Conservation (phyloP, 2,329 filamentous ascomycete species). For the Colletotrichum limetticola region DNA sequence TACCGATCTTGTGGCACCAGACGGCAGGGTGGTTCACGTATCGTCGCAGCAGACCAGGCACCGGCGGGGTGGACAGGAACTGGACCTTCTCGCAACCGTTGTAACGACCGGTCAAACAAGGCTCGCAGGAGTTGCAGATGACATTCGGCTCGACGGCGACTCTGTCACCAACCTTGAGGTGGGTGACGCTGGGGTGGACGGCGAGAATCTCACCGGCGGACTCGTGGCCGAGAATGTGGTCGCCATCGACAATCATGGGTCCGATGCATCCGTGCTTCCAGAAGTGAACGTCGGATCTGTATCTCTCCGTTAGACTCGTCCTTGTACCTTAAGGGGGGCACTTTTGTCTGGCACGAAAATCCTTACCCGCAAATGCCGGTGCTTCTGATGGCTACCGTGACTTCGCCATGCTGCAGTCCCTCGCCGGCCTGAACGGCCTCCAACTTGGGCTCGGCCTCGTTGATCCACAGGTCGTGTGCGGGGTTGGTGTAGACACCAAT, state of each 20-base stretch:
- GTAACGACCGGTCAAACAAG: slow-evolving; percentile 91
- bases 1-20: slow-evolving; percentile 96
- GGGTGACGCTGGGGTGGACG: slow-evolving; percentile 81
- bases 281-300: slow-evolving; percentile 93
- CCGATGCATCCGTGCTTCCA: slow-evolving; percentile 97
- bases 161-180: slow-evolving; percentile 85
- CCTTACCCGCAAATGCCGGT: slow-evolving; percentile 93
- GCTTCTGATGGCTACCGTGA: slow-evolving; percentile 89
- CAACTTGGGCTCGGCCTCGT: slow-evolving; percentile 78
- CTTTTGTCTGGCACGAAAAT: not conserved
- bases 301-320: slow-evolving; percentile 31
- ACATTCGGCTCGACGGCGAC: slow-evolving; percentile 95
- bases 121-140: slow-evolving; percentile 90
- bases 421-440: slow-evolving; percentile 78
- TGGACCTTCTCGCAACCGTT: slow-evolving; percentile 90
- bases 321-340: not conserved
- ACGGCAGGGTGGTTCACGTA: slow-evolving; percentile 95
- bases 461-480: slow-evolving; percentile 90
- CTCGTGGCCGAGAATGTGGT: slow-evolving; percentile 95
- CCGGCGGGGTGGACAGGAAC: slow-evolving; percentile 92
- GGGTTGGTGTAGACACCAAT: slow-evolving; percentile 98
- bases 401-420: slow-evolving; percentile 81
- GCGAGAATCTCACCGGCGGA: slow-evolving; percentile 87
- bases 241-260: slow-evolving; percentile 89
- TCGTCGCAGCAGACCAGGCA: slow-evolving; percentile 85